Percentiles rank a stretch among this genome's conserved stretches.
phyloP scores from a whole-genome alignment of 352 stramenopile species.

The Pythium sp. region DNA sequence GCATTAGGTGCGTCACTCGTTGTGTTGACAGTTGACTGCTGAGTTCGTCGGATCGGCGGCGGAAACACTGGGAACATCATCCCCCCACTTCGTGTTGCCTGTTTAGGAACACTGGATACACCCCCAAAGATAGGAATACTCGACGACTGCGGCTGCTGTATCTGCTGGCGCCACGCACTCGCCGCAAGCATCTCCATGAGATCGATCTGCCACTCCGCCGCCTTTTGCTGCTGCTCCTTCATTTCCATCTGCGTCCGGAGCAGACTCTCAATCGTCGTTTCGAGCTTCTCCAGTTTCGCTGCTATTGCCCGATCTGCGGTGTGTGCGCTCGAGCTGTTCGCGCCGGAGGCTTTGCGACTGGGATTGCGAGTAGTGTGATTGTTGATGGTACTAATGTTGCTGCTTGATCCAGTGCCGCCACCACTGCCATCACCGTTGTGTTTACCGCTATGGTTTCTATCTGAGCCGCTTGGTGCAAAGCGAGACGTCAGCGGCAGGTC shows the following conservation, averaged over 20 bases:
- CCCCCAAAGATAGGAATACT: neutral
- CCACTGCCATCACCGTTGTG: neutral
- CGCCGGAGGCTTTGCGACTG: neutral
- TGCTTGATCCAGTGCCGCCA: neutral
- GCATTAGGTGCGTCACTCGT: neutral
- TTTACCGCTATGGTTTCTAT: neutral
- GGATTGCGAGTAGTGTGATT: neutral
- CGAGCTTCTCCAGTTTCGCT: conserved; percentile 49
- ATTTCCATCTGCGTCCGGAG: conserved; percentile 39
- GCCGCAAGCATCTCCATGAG: too few relatives aligned
- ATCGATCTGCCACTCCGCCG: neutral
- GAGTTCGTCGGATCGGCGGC: conserved; percentile 5
- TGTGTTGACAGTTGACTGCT: neutral
- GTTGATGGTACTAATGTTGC: neutral
- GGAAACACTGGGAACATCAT: neutral
- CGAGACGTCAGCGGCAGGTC: conserved; percentile 3
- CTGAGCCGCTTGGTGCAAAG: neutral
- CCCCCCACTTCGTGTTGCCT: neutral
- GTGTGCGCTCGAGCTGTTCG: neutral
- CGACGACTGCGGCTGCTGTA: conserved; percentile 3
- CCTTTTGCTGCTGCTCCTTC: conserved; percentile 35
- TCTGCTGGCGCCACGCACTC: too few relatives aligned
- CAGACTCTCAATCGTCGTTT: conserved; percentile 39
- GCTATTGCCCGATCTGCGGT: neutral
- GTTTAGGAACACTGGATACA: conserved; percentile 2